Evolutionary conservation across 1,284 basidiomycete genomes (phyloP), one percentile per base, ranked within the genome.

Genomic region (Pseudozyma sp.): DNA sequence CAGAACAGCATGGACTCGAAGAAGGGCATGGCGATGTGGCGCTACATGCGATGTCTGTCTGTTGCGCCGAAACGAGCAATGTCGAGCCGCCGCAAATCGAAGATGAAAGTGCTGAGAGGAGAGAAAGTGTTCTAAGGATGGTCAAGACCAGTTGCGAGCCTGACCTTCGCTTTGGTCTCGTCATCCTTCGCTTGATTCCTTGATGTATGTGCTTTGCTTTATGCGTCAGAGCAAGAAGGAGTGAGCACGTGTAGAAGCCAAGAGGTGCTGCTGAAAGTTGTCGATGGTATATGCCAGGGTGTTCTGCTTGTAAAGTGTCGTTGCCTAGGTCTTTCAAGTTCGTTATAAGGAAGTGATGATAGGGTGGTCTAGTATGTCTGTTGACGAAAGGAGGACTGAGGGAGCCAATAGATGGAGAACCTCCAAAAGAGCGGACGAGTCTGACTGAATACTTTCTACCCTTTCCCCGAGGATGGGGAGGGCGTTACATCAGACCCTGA

Each of bases 1-100:
- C 47, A 2, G 79, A 80, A 52, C 80, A 82, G 69, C 80, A 82
- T 16, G 79, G 80, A 31, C 55, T 60, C 7, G 64, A 61, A 19
- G 48, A 21, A 11, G 79, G 78, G 51, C 80, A 82, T 10, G 59
- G 51, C 7, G 62, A 65, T 11, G 60, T 38, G 2, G 75, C 34
- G 13, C 64, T 68, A 59, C 77, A 77, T 12, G 40, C 39, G 40
- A 70, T 70, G 14, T 39, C 21, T 9, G 56, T 3, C 6, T 50
- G 50, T 63, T 59, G 69, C 14, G 67, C 67, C 5, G 58, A 51
- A 1, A 56, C 58, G 16, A 55, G 31, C 2, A 55, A 9, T 3
- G 52, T 40, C 7, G 51, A 60, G 59, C 16, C 43, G 31, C 25
- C 16, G 19, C 14, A 25, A 13, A 21, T 36, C 25, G 25, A 6